Conservation (phyloP, 495 filamentous ascomycete species). For the Penicillium parvum region DNA sequence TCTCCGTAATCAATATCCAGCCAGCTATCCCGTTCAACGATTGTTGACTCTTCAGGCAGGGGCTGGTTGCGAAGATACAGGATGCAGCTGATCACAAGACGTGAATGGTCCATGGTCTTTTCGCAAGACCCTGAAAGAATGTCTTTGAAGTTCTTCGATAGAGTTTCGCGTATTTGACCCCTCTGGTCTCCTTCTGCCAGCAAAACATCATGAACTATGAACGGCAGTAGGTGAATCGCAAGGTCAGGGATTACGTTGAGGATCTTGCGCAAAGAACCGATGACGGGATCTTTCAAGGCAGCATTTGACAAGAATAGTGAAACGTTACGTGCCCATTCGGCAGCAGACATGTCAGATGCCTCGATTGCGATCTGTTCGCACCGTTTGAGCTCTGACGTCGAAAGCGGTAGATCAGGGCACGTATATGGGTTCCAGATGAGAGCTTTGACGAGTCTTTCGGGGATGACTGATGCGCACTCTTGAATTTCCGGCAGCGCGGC, state of each 20-base stretch:
- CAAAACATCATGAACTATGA: constrained; percentile 75
- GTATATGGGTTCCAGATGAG: constrained; percentile 44
- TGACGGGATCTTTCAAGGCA: constrained; percentile 57
- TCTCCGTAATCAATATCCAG: constrained; percentile 73
- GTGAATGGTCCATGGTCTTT: constrained; percentile 43
- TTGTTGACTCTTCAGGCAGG: constrained; percentile 68
- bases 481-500: constrained; percentile 40
- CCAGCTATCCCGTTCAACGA: constrained; percentile 76
- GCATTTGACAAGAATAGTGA: constrained; percentile 57
- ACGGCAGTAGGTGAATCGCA: constrained; percentile 68
- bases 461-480: constrained; percentile 43
- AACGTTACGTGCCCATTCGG: constrained; percentile 62
- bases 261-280: constrained; percentile 59
- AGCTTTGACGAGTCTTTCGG: constrained; percentile 35
- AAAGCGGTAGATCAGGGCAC: constrained; percentile 27
- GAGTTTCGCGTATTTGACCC: constrained; percentile 23
- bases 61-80: constrained; percentile 84
- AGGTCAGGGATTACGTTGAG: constrained; percentile 60
- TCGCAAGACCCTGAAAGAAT: constrained; percentile 27
- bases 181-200: constrained; percentile 41
- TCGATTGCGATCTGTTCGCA: constrained; percentile 8
- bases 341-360: constrained; percentile 17
- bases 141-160: constrained; percentile 45
- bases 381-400: constrained; percentile 12
- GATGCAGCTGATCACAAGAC: constrained; percentile 69